Conservation (phyloP, 805 yeast species). For the Teunomyces gatunensis region DNA sequence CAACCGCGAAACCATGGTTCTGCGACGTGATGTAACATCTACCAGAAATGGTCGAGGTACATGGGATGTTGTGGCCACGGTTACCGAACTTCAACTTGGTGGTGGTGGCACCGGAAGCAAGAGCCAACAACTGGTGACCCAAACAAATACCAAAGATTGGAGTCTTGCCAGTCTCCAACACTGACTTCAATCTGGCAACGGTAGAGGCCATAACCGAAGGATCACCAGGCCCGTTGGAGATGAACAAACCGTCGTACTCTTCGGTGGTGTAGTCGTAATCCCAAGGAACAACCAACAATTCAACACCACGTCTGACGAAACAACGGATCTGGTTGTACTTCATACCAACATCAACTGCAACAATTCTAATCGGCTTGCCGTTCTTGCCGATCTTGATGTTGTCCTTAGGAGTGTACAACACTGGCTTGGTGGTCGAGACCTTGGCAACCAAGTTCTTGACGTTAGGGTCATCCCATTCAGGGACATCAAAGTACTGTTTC, state of each 20-base stretch:
- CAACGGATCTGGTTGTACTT: constrained; percentile 97
- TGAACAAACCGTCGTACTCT: constrained; percentile 89
- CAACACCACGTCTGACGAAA: constrained; percentile 94
- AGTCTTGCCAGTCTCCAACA: constrained; percentile 63
- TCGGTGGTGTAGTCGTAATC: constrained; percentile 80
- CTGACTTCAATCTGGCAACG: constrained; percentile 56
- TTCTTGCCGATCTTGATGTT: constrained; percentile 54
- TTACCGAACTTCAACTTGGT: constrained; percentile 93
- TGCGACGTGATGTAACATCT: constrained; percentile 98
- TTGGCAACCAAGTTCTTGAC: constrained; percentile 85
- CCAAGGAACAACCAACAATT: constrained; percentile 94
- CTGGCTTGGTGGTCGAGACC: constrained; percentile 79
- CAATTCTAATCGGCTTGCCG: constrained; percentile 76
- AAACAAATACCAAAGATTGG: constrained; percentile 98
- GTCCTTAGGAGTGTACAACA: constrained; percentile 68
- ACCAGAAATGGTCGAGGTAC: constrained; percentile 85
- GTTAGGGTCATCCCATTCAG: constrained; percentile 94
- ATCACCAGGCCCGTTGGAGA: constrained; percentile 99
- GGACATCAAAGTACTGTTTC: constrained; percentile 62
- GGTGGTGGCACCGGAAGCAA: constrained; percentile 94
- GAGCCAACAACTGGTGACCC: constrained; percentile 94
- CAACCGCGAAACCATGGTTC: constrained; percentile 98
- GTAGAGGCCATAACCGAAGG: constrained; percentile 80
- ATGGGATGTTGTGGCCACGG: constrained; percentile 98
- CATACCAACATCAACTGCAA: constrained; percentile 97